Evolutionary conservation across 805 yeast species (phyloP), one percentile per base, ranked within the genome.

Genomic region (Myxozyma geophila): DNA sequence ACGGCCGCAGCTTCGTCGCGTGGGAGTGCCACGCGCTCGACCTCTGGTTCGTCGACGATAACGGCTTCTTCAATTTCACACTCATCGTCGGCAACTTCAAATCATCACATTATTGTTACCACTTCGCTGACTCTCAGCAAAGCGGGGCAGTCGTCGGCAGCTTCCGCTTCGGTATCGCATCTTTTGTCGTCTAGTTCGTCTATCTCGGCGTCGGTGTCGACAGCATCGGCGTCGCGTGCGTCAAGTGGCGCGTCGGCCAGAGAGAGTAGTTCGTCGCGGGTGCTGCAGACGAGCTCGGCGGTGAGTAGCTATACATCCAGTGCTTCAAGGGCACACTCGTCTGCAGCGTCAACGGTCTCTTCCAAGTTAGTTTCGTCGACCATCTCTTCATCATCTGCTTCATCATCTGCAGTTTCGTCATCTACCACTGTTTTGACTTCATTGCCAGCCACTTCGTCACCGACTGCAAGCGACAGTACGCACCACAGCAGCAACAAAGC

Each of bases 381-480:
- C 47, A 43, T 7, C 17, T 52, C 41, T 40, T 53, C 48, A 28
- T 41, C 21, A 12, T 39, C 35, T 10, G 13, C 46, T 37, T 19
- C 47, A 12, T 44, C 37, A 33, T 54, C 47, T 41, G 17, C 8
- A 37, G 8, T 41, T 6, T 41, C 46, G 19, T 54, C 58, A 35
- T 35, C 58, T n/a, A 12, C 44, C 10, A 33, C 36, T n/a, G 15
- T 41, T 53, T 13, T 12, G 19, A 13, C 51, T 12, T 52, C 58
- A n/a, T 36, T 47, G 8, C 36, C 62, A 13, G 52, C 58, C n/a
- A 6, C 54, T 33, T 19, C 53, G 8, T n/a, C 54, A 53, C n/a
- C 53, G 9, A 7, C 58, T 8, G 37, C 51, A 12, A 21, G 40
- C 19, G 6, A 52, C n/a, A 37, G 58, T 6, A 5, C 65, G 19